phyloP scores from a whole-genome alignment of 441 rosid genomes.

The Geranium incanum region DNA sequence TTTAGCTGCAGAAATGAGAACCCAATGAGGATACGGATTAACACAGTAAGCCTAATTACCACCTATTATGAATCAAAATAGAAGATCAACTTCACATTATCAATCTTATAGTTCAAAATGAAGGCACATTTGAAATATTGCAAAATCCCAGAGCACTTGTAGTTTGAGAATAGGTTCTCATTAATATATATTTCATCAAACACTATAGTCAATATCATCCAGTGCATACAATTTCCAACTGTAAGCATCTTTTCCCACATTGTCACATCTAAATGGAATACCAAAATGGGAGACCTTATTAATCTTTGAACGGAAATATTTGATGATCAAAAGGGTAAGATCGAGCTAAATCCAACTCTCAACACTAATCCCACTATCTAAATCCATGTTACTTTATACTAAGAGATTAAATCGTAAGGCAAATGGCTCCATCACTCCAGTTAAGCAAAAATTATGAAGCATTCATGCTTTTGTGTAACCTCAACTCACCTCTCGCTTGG shows the following conservation, averaged over 20 bases:
- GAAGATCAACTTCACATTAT: not conserved
- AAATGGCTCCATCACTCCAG: not conserved
- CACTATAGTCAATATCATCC: not conserved
- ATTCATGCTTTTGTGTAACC: not conserved
- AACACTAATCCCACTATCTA: not conserved
- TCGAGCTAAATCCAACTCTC: constrained; percentile 1
- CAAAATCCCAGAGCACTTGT: not conserved
- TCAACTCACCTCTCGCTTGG: constrained; percentile 66
- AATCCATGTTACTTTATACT: too few relatives aligned
- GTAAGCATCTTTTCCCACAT: not conserved
- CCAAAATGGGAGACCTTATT: not conserved
- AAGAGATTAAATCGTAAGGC: too few relatives aligned
- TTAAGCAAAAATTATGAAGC: not conserved
- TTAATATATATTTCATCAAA: not conserved
- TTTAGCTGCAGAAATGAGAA: constrained; percentile 23
- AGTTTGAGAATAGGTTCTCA: not conserved
- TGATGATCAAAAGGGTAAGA: not conserved
- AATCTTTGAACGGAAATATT: not conserved
- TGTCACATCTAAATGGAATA: not conserved
- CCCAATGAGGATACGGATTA: not conserved
- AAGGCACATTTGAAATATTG: not conserved
- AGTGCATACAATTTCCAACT: not conserved
- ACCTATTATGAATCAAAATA: not conserved
- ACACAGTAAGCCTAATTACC: not conserved
- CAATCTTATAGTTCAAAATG: not conserved